Evolutionary conservation across 768 basidiomycete species (phyloP).

Genomic region (Suillus sp.): DNA sequence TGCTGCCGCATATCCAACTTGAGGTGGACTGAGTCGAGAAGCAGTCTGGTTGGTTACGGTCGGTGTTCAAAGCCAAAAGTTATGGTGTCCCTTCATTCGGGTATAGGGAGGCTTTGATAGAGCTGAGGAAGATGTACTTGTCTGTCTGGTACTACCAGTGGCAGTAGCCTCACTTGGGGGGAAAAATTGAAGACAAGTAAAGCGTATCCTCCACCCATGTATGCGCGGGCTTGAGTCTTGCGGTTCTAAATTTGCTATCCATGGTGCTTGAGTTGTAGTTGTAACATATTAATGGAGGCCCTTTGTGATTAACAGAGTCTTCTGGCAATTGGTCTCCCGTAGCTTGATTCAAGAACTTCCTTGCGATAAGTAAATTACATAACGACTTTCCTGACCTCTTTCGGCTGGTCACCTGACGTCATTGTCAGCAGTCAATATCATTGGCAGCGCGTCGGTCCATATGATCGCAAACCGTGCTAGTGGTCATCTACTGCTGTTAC

Average conservation of each 20-base stretch:
- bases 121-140: not conserved
- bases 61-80: not conserved
- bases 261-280: not conserved
- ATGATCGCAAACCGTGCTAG: not conserved
- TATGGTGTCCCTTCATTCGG: not conserved
- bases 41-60: not conserved
- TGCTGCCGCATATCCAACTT: not conserved
- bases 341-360: too few species aligned
- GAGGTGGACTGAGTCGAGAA: not conserved
- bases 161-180: not conserved
- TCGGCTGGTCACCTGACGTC: conserved; percentile 3
- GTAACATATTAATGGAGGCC: not conserved
- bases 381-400: not conserved
- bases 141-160: not conserved
- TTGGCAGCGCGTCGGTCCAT: not conserved
- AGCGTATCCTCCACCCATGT: not conserved
- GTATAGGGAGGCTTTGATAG: not conserved
- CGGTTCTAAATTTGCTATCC: not conserved
- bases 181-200: not conserved
- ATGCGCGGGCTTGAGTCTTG: not conserved
- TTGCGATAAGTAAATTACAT: not conserved
- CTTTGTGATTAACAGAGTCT: not conserved
- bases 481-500: not conserved
- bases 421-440: not conserved
- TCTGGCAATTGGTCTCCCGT: not conserved